Evolutionary conservation across 345 rosid species (phyloP).

Genomic region (Durio zibethinus): DNA sequence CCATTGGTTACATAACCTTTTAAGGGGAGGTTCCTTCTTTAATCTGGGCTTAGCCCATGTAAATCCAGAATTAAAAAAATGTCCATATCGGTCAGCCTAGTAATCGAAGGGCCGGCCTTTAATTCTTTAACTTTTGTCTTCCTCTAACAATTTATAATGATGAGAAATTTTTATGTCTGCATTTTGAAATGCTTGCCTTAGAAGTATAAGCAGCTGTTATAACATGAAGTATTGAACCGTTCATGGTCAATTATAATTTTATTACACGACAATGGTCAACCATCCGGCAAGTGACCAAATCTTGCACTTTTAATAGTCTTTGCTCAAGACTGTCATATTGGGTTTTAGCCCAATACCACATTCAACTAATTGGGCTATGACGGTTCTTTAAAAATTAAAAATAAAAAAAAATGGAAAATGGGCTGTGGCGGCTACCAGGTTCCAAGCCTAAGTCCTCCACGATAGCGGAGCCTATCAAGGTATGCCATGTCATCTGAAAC

Average conservation of each 20-base stretch:
- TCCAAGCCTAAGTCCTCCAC: not conserved
- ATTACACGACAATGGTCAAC: no score
- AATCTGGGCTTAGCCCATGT: not conserved
- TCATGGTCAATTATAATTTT: not conserved
- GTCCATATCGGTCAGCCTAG: not conserved
- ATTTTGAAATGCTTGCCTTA: not conserved
- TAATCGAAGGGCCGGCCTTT: not conserved
- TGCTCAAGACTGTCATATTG: not conserved
- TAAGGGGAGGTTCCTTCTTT: not conserved
- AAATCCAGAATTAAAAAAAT: not conserved
- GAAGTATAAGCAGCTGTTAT: not conserved
- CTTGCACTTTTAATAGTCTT: no score
- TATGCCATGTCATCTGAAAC: constrained; percentile 22
- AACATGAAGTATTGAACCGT: not conserved
- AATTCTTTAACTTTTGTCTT: not conserved
- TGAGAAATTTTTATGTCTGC: no score
- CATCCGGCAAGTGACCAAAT: no score
- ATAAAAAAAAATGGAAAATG: not conserved
- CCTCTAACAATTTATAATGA: not conserved
- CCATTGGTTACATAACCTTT: not conserved
- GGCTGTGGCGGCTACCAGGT: not conserved
- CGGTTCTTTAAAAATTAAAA: not conserved
- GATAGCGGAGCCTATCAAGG: not conserved
- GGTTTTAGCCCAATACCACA: not conserved
- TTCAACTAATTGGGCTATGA: not conserved